Evolutionary conservation across 805 yeast species (phyloP), one percentile per base, ranked within the genome.

Genomic region (Kodamaea sagamina): DNA sequence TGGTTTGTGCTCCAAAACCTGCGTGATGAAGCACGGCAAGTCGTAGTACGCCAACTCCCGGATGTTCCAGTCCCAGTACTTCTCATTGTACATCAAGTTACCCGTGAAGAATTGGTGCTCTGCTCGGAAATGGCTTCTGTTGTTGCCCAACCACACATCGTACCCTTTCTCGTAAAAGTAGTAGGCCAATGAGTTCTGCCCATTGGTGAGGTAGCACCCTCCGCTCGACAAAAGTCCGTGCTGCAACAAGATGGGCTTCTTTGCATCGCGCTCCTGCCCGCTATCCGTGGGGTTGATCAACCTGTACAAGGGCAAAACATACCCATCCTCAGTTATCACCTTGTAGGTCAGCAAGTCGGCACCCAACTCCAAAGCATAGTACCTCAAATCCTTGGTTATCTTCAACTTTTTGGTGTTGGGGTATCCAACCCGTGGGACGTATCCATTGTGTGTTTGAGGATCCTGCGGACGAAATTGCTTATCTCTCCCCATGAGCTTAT

Each of bases 1-100:
- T 0, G 77, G 70, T 41, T 65, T 63, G 42, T 65, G 68, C 1
- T 59, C 46, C 26, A 82, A 60, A 0, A 89, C 84, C 43, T 75
- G 74, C 26, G 82, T 77, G 6, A 90, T 71, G 63, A 92, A 68
- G 13, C 86, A 73, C 1, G 95, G 86, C 32, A 93, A 62, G 60
- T 92, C 99, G 54, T 70, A 78, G 44, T 73, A 71, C 0, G 90
- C 92, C 82, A 93, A 79, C 36, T 88, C 92, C n/a, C 74, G 64
- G 39, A 93, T 75, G 56, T 87, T 92, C 99, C 99, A 92, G 51
- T 86, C 82, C 99, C 99, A 92, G 80, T 85, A 86, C 39, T 69
- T 55, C 27, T 70, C 66, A 48, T 69, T 73, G 44, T 62, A 62
- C 46, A 71, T 62, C 38, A 71, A 59, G 36, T 67, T 65, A 1